These are phyloP conservation scores for Mycena vulgaris DNA, from an alignment of 768 basidiomycete species.

Conservation along the genomic window DNA sequence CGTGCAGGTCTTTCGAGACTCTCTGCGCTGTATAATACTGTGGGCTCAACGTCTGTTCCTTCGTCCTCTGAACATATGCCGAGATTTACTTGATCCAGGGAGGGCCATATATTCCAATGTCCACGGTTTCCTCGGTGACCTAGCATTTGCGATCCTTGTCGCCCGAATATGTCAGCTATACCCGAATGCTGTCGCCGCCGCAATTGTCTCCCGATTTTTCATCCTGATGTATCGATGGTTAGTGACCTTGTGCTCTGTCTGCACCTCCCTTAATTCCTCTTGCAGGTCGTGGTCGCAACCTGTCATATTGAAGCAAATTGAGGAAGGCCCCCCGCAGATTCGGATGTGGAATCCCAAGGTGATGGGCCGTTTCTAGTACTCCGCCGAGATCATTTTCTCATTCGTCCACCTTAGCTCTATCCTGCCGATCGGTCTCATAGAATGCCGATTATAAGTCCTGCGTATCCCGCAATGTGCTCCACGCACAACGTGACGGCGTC, in stretches of 20 bases:
- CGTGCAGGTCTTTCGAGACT: conserved; percentile 95
- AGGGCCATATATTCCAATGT: conserved; percentile 99
- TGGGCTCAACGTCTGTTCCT: conserved; percentile 93
- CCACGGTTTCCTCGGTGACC: conserved; percentile 98
- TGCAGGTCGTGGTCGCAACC: conserved; percentile 98
- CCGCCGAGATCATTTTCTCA: conserved; percentile 19
- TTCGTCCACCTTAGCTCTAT: conserved; percentile 4
- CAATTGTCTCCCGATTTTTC: conserved; percentile 97
- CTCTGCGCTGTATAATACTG: conserved; percentile 94
- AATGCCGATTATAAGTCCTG: conserved; percentile 99
- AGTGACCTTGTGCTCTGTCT: conserved; percentile 43
- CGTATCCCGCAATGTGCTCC: conserved; percentile 98
- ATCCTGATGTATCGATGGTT: conserved; percentile 98
- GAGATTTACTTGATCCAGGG: conserved; percentile 60
- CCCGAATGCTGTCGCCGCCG: conserved; percentile 93
- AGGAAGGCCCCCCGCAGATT: conserved; percentile 93
- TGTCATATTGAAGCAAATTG: conserved; percentile 96
- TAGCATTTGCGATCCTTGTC: conserved; percentile 98
- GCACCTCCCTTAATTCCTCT: conserved; percentile 23
- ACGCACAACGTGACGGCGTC: conserved; percentile 99
- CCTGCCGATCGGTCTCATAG: too few species aligned
- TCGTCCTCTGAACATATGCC: not conserved
- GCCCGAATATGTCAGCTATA: too few species aligned
- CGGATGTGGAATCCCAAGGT: conserved; percentile 99
- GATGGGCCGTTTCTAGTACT: not conserved